Evolutionary conservation across 2,329 filamentous ascomycete genomes (phyloP), one percentile per base, ranked within the genome.

Genomic region (Colletotrichum siamense): DNA sequence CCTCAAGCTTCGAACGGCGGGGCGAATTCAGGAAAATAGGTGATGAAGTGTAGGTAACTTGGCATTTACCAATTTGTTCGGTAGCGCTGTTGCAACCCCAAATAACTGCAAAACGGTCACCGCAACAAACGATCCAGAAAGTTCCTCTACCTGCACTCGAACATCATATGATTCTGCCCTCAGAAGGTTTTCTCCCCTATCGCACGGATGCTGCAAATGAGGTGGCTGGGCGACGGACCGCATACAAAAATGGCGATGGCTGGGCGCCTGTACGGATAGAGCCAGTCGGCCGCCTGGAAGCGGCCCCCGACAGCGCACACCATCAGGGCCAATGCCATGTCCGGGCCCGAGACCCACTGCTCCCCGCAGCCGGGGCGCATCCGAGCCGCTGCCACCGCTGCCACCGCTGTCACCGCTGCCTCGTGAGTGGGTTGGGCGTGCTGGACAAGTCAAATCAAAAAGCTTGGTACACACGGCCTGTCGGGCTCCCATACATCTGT

Each of bases 231-330:
- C 34, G 39, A 74, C 4, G 36, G 26, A 32, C n/a, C 15, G 34
- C n/a, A 10, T n/a, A 22, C 44, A 49, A 18, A 75, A 75, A 75
- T 75, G 61, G 16, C 72, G 67, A 75, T 75, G 72, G 72, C 72
- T 75, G 72, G 72, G 68, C 26, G 18, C 28, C 63, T 16, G 22
- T 12, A 44, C 13, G 34, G 34, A 36, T 36, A 36, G 1, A 30
- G 22, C 55, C 9, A 26, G 16, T 22, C 64, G 26, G 26, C 12
- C 59, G 30, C 6, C 59, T 22, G 32, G 22, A 26, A 12, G 26
- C 44, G n/a, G 22, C 28, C 22, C 28, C 16, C 18, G 26, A 28
- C 49, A 36, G 49, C n/a, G 28, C 26, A 55, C 16, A 22, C 64
- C 26, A 32, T 39, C 44, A 39, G 61, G 4, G 26, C 55, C 55